Percentiles rank a stretch among this genome's conserved stretches.
These are phyloP conservation scores for Anthostomella pinea DNA, from an alignment of 2,329 filamentous ascomycete genomes.

Conservation along the genomic window DNA sequence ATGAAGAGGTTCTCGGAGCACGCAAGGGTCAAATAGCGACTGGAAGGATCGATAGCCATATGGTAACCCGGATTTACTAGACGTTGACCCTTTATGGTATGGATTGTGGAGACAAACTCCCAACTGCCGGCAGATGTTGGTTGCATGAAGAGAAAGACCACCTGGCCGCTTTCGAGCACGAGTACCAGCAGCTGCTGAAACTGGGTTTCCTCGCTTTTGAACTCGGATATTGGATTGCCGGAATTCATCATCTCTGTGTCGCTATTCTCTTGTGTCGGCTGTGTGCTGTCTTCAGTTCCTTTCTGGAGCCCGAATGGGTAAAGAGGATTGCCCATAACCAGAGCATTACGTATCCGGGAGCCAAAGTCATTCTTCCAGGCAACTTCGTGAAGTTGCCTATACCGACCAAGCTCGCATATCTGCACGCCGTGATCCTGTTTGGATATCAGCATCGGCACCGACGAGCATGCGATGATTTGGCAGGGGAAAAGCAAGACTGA, in stretches of 20 bases:
- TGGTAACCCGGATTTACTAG: constrained; percentile 60
- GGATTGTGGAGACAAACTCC: constrained; percentile 59
- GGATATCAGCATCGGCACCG: constrained; percentile 11
- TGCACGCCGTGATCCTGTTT: constrained; percentile 72
- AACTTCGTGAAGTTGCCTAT: constrained; percentile 73
- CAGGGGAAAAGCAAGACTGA: constrained; percentile 19
- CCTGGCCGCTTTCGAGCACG: constrained; percentile 67
- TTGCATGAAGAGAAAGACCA: constrained; percentile 73
- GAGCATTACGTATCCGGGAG: constrained; percentile 73
- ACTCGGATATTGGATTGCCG: constrained; percentile 12
- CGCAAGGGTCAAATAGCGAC: constrained; percentile 64
- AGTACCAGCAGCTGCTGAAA: constrained; percentile 82
- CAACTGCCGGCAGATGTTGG: constrained; percentile 42
- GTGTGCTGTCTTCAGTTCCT: constrained; percentile 21
- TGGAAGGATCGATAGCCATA: constrained; percentile 76
- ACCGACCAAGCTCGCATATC: constrained; percentile 68
- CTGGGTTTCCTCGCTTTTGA: constrained; percentile 12
- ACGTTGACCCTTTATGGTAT: constrained; percentile 56
- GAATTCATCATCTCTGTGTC: constrained; percentile 38
- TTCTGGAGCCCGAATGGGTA: too few relatives aligned
- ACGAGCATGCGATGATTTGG: too few relatives aligned
- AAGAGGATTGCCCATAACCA: constrained; percentile 63
- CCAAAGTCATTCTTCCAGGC: constrained; percentile 76
- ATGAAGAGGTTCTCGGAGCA: constrained; percentile 69
- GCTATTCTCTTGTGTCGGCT: constrained; percentile 39